Evolutionary conservation across 2,329 filamentous ascomycete species (phyloP).

Genomic region (Colletotrichum tropicicola): DNA sequence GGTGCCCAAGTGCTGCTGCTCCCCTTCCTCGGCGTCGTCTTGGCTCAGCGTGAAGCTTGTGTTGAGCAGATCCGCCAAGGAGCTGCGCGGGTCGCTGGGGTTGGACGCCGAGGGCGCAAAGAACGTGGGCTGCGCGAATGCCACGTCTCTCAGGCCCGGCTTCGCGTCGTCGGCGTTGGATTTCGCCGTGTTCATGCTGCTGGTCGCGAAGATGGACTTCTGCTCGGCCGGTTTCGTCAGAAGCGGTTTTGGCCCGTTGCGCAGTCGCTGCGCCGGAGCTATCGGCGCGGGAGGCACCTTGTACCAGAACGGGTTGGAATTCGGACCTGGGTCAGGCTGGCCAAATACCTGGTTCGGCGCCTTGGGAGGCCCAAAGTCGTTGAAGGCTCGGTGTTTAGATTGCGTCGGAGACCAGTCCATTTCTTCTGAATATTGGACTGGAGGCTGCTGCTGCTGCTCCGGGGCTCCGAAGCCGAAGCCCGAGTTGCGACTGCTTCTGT

Average conservation of each 20-base stretch:
- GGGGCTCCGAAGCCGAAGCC: slow-evolving; percentile 31
- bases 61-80: slow-evolving; percentile 53
- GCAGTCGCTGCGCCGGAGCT: slow-evolving; percentile 68
- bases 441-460: slow-evolving; percentile 30
- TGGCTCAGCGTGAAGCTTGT: slow-evolving; percentile 52
- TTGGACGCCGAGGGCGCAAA: slow-evolving; percentile 56
- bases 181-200: slow-evolving; percentile 27
- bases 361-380: slow-evolving; percentile 49
- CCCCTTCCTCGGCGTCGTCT: slow-evolving; percentile 32
- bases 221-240: slow-evolving; percentile 56
- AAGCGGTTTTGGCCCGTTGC: slow-evolving; percentile 68
- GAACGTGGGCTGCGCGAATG: slow-evolving; percentile 69
- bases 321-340: slow-evolving; percentile 53
- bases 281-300: slow-evolving; percentile 75
- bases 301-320: slow-evolving; percentile 71
- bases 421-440: slow-evolving; percentile 56
- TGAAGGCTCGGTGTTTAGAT: slow-evolving; percentile 65
- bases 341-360: slow-evolving; percentile 53
- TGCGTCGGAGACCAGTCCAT: slow-evolving; percentile 80
- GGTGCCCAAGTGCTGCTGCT: background rate
- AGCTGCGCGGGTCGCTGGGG: slow-evolving; percentile 50
- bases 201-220: slow-evolving; percentile 60
- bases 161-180: slow-evolving; percentile 10
- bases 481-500: slow-evolving; percentile 23
- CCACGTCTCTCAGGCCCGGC: slow-evolving; percentile 37